Evolutionary conservation across 2,329 filamentous ascomycete species (phyloP), one percentile per base, ranked within the genome.

Genomic region (Paradendryphiella salina): DNA sequence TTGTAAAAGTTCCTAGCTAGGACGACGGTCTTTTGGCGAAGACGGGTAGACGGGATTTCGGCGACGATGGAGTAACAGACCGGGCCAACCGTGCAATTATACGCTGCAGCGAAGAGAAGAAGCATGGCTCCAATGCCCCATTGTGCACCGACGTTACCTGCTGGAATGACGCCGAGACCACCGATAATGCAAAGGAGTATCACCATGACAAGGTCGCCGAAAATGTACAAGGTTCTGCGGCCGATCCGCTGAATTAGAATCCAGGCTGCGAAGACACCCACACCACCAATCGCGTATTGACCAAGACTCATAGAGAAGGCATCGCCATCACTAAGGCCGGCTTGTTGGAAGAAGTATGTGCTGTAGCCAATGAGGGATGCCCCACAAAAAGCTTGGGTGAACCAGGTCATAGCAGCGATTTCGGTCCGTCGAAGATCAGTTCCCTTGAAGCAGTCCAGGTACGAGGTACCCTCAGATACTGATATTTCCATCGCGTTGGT

Each of bases 21-120:
- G 2, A 94, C 90, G 36, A 96, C 88, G 0, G 91, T 96, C 79
- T 96, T 96, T 75, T 94, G 90, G 68, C 93, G 88, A 33, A 96
- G 81, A 10, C 91, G 84, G 9, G 89, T 85, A 0, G 90, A 90
- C 0, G 90, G 90, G 28, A 96, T 75, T 71, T 96, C 91, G 1
- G 88, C 84, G 5, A 96, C 90, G 10, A 96, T 82, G 0, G 90
- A 93, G 76, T 95, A 96, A 73, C 88, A 91, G 8, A 96, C 89
- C 0, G 91, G 94, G 18, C 91, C 91, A 35, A 96, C 90, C 0
- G 88, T 89, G 44, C 90, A 79, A 71, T 96, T 89, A 75, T 96
- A 96, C 66, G 87, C 84, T 35, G 93, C 76, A 0, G 90, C 68
- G 39, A 70, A 72, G 40, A 70, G 47, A 4, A 73, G 54, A 11